Conservation (phyloP, 208 protist species). For the Leptomonas pyrrhocoris region DNA sequence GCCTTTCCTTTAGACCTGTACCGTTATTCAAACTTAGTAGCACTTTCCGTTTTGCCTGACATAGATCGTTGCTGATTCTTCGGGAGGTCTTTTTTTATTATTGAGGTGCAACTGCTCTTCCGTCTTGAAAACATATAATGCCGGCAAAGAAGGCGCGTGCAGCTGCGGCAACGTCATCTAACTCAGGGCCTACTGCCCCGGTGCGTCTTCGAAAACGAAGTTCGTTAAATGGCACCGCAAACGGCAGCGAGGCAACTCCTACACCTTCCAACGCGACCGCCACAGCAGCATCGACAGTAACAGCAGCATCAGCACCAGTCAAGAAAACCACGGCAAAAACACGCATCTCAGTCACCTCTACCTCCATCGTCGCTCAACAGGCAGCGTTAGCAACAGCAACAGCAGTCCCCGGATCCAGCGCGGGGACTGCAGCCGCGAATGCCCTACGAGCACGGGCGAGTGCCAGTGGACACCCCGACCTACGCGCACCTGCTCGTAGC, state of each 20-base stretch:
- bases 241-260: conserved; percentile 5
- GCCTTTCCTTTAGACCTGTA: conserved; percentile 7
- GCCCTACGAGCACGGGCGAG: not conserved
- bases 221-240: conserved; percentile 14
- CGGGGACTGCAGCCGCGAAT: not conserved
- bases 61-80: no score
- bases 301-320: not conserved
- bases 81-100: conserved; percentile 14
- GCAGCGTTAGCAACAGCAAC: not conserved
- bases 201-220: conserved; percentile 5
- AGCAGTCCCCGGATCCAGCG: not conserved
- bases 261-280: not conserved
- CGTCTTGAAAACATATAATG: conserved; percentile 1
- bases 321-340: not conserved
- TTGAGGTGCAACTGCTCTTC: no score
- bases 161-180: not conserved
- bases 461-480: not conserved
- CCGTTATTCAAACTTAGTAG: not conserved
- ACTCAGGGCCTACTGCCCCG: not conserved
- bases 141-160: conserved; percentile 15
- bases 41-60: not conserved
- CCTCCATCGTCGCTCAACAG: conserved; percentile 11
- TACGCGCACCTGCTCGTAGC: not conserved
- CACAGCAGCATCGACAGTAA: not conserved
- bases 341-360: conserved; percentile 1